Percentiles rank a stretch among this genome's conserved stretches.
phyloP scores from a whole-genome alignment of 148 eudicot genomes.

The Cornus kousa region DNA sequence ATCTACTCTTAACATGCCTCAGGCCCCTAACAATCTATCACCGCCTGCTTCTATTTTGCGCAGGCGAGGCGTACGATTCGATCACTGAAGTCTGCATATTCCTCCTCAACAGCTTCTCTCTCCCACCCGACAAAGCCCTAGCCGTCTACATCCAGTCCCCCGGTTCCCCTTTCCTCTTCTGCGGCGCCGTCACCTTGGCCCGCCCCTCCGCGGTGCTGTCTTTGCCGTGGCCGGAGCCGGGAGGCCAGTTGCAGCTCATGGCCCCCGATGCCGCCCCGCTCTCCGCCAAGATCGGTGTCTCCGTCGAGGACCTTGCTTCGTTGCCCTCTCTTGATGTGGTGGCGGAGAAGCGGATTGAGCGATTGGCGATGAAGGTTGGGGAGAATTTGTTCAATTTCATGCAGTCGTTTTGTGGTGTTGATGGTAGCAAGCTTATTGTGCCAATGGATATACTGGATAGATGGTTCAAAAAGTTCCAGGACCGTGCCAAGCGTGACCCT shows the following conservation, averaged over 20 bases:
- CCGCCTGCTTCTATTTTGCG: neutral
- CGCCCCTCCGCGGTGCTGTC: conserved; percentile 90
- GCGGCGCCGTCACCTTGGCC: conserved; percentile 83
- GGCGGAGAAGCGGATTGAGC: conserved; percentile 76
- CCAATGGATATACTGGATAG: conserved; percentile 93
- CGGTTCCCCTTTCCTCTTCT: conserved; percentile 76
- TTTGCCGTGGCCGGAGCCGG: conserved; percentile 86
- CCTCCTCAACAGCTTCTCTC: conserved; percentile 73
- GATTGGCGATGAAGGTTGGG: conserved; percentile 83
- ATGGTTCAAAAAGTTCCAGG: conserved; percentile 98
- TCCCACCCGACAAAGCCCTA: conserved; percentile 88
- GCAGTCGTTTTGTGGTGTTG: conserved; percentile 98
- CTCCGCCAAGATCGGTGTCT: conserved; percentile 87
- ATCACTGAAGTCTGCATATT: conserved; percentile 82
- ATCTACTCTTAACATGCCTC: neutral
- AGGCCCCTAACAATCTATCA: neutral
- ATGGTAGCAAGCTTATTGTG: conserved; percentile 78
- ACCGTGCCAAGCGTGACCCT: conserved; percentile 89
- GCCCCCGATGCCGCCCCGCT: conserved; percentile 54
- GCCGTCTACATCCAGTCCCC: conserved; percentile 97
- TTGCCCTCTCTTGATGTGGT: conserved; percentile 77
- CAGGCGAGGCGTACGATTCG: conserved; percentile 78
- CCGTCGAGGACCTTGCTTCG: conserved; percentile 71
- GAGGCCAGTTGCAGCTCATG: conserved; percentile 54
- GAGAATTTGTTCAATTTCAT: conserved; percentile 93